Conservation (phyloP, 2,329 filamentous ascomycete species). For the Colletotrichum theobromicola region DNA sequence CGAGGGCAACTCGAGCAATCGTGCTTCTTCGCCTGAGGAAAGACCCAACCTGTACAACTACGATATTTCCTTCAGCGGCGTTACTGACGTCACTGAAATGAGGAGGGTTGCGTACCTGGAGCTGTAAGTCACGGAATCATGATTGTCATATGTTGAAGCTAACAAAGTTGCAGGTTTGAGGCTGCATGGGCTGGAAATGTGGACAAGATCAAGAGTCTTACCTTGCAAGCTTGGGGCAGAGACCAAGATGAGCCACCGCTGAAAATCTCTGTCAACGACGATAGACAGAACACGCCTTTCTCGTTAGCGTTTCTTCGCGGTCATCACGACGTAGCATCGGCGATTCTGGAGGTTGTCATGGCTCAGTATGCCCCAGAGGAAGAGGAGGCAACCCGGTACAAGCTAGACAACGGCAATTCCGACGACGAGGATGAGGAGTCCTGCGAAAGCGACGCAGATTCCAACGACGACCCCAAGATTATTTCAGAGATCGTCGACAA, state of each 20-base stretch:
- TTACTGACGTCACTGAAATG: conserved; percentile 59
- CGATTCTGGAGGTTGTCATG: conserved; percentile 72
- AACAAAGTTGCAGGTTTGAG: conserved; percentile 60
- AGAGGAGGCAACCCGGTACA: conserved; percentile 55
- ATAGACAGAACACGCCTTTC: conserved; percentile 61
- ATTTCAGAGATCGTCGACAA: conserved; percentile 65
- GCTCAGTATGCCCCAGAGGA: conserved; percentile 70
- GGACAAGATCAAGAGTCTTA: conserved; percentile 68
- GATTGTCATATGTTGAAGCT: conserved; percentile 15
- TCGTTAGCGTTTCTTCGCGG: conserved; percentile 71
- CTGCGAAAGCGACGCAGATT: conserved; percentile 35
- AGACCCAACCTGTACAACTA: conserved; percentile 49
- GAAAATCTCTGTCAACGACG: conserved; percentile 65
- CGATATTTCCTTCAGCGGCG: conserved; percentile 56
- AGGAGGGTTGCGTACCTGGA: conserved; percentile 65
- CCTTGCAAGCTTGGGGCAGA: conserved; percentile 62
- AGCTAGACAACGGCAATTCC: conserved; percentile 41
- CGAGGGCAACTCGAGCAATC: background rate
- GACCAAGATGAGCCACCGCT: conserved; percentile 63
- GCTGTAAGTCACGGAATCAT: conserved; percentile 54
- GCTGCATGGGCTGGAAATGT: conserved; percentile 76
- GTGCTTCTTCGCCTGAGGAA: conserved; percentile 15
- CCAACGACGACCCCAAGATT: conserved; percentile 46
- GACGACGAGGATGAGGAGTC: conserved; percentile 40
- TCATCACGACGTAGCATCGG: conserved; percentile 66